phyloP scores from a whole-genome alignment of 345 rosid genomes.

The Eucalyptus dawsonii region DNA sequence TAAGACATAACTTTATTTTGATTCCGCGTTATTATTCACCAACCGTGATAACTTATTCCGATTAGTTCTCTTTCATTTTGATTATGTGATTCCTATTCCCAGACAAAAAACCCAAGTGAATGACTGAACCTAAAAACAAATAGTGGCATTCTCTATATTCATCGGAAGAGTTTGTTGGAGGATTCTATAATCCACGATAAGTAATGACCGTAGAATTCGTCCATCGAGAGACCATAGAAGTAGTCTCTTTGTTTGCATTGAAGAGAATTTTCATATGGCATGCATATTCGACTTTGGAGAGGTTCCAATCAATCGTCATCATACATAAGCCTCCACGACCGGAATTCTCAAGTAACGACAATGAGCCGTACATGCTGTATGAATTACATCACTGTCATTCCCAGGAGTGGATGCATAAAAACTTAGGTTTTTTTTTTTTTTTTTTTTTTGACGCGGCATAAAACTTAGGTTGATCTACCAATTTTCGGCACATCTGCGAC shows the following conservation, averaged over 20 bases:
- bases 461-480: background rate
- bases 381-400: background rate
- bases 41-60: background rate
- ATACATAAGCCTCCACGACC: background rate
- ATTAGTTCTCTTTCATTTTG: background rate
- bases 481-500: background rate
- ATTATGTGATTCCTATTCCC: background rate
- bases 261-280: background rate
- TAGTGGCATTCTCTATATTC: background rate
- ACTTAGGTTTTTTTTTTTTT: background rate
- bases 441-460: background rate
- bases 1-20: background rate
- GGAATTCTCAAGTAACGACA: background rate
- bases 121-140: background rate
- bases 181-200: background rate
- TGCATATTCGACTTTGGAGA: background rate
- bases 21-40: background rate
- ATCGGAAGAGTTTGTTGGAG: background rate
- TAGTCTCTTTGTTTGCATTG: background rate
- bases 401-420: background rate
- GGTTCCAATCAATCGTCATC: background rate
- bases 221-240: background rate
- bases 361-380: background rate
- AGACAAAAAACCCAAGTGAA: background rate
- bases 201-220: background rate